Conservation (phyloP, 2,329 filamentous ascomycete species). For the Emmonsia crescens region DNA sequence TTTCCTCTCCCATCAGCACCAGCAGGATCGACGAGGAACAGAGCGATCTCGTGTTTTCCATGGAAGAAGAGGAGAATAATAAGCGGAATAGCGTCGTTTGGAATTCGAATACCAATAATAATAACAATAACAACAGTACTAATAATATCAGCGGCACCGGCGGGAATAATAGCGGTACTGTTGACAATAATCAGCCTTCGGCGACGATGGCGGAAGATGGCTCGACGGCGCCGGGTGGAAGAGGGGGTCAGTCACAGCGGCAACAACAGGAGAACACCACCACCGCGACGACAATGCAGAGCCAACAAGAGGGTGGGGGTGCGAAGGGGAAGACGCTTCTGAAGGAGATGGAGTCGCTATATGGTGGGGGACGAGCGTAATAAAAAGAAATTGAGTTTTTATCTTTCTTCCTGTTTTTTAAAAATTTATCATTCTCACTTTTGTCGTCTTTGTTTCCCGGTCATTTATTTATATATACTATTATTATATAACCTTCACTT, state of each 20-base stretch:
- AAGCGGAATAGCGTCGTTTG: conserved; percentile 30
- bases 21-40: conserved; percentile 40
- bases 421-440: conserved; percentile 9
- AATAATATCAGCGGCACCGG: conserved; percentile 20
- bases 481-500: background rate
- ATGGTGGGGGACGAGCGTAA: conserved; percentile 1
- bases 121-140: background rate
- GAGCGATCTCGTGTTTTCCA: conserved; percentile 38
- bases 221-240: background rate
- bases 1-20: conserved; percentile 36
- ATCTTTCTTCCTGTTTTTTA: conserved; percentile 8
- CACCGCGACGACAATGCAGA: background rate
- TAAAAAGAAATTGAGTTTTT: conserved; percentile 1
- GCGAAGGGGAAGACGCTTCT: conserved; percentile 6
- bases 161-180: conserved; percentile 13
- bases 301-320: background rate
- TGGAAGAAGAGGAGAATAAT: conserved; percentile 41
- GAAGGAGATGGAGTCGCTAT: conserved; percentile 10
- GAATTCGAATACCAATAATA: conserved; percentile 15
- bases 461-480: background rate
- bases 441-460: background rate
- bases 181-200: conserved; percentile 17
- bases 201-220: conserved; percentile 6
- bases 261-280: background rate
- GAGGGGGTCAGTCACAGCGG: background rate